phyloP scores from a whole-genome alignment of 2,329 filamentous ascomycete species.

The Capronia coronata region DNA sequence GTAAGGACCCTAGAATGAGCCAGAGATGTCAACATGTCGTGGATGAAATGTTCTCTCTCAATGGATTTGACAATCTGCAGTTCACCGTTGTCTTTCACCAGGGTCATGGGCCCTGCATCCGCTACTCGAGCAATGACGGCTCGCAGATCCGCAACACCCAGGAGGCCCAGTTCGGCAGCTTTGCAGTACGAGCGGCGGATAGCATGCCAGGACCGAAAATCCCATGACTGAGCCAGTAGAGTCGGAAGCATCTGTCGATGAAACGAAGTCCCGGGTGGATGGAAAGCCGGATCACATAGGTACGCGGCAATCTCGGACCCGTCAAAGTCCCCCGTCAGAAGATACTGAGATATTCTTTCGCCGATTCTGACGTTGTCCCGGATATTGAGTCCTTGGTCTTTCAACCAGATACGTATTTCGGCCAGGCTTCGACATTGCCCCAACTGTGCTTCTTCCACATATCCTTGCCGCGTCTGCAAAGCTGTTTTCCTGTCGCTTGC shows the following conservation, averaged over 20 bases:
- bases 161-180: constrained; percentile 22
- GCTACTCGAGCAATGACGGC: constrained; percentile 7
- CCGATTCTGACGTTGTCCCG: constrained; percentile 6
- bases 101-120: not conserved
- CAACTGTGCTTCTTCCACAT: not conserved
- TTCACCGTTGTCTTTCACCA: not conserved
- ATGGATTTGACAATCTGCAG: not conserved
- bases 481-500: not conserved
- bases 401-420: constrained; percentile 10
- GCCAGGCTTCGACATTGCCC: constrained; percentile 10
- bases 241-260: constrained; percentile 10
- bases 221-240: constrained; percentile 7
- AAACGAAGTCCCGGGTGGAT: constrained; percentile 21
- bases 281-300: constrained; percentile 23
- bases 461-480: not conserved
- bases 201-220: constrained; percentile 8
- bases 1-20: constrained; percentile 13
- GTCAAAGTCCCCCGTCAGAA: constrained; percentile 10
- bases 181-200: constrained; percentile 11
- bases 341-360: constrained; percentile 12
- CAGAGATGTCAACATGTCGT: constrained; percentile 6
- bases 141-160: constrained; percentile 13
- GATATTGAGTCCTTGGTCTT: constrained; percentile 6
- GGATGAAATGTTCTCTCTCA: not conserved
- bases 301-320: constrained; percentile 18